Percentiles rank a stretch among this genome's conserved stretches.
These are phyloP conservation scores for Tulasnella sp. DNA, from an alignment of 768 basidiomycete genomes.

Conservation along the genomic window DNA sequence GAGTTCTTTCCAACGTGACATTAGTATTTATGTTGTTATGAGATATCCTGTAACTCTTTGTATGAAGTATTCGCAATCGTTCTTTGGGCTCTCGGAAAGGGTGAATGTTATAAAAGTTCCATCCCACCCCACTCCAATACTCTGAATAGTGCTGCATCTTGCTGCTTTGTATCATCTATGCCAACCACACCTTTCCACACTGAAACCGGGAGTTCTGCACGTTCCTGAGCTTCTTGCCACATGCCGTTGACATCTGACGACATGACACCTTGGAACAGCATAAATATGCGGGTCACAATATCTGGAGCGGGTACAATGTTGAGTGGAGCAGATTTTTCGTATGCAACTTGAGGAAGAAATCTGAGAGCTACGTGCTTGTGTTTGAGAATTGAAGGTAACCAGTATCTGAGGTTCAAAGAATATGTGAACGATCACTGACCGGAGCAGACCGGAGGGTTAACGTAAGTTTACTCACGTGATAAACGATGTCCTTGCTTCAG, in stretches of 20 bases:
- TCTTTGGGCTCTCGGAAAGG: too few species aligned
- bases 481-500: slow-evolving; percentile 35
- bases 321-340: slow-evolving; percentile 31
- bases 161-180: not conserved
- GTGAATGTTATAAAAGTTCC: slow-evolving; percentile 12
- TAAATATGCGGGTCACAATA: slow-evolving; percentile 34
- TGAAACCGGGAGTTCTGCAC: not conserved
- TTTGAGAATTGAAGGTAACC: slow-evolving; percentile 33
- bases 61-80: too few species aligned
- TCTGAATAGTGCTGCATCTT: not conserved
- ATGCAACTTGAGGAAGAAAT: slow-evolving; percentile 34
- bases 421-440: not conserved
- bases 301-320: slow-evolving; percentile 32
- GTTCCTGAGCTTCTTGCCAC: not conserved
- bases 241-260: slow-evolving; percentile 16
- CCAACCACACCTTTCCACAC: not conserved
- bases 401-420: slow-evolving; percentile 26
- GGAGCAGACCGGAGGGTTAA: not conserved
- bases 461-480: slow-evolving; percentile 28
- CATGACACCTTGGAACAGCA: slow-evolving; percentile 33
- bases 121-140: slow-evolving; percentile 16
- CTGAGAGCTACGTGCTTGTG: slow-evolving; percentile 33
- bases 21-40: too few species aligned
- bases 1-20: too few species aligned
- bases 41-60: too few species aligned